Evolutionary conservation across 257 asterid genomes (phyloP).

Genomic region (Solanum ossicruentum): DNA sequence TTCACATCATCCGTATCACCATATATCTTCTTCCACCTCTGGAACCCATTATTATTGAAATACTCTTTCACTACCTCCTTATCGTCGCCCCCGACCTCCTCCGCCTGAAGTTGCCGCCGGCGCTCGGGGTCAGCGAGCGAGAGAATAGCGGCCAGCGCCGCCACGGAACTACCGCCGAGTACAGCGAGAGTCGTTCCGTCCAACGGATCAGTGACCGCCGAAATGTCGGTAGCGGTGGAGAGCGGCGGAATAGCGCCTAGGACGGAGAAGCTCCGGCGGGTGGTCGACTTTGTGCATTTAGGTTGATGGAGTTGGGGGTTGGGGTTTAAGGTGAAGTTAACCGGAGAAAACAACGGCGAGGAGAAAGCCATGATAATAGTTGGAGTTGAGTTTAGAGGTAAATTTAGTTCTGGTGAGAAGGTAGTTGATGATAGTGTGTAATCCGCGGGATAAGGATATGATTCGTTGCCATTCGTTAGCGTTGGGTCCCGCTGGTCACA

Average conservation of each 20-base stretch:
- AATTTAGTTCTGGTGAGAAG: slow-evolving; percentile 10
- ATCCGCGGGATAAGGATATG: slow-evolving; percentile 33
- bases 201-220: slow-evolving; percentile 26
- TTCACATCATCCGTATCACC: slow-evolving; percentile 80
- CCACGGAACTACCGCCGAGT: slow-evolving; percentile 54
- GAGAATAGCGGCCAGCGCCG: slow-evolving; percentile 67
- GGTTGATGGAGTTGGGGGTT: slow-evolving; percentile 3
- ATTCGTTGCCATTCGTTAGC: slow-evolving; percentile 17
- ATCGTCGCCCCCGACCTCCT: slow-evolving; percentile 91
- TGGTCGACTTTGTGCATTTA: slow-evolving; percentile 8
- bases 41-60: slow-evolving; percentile 85
- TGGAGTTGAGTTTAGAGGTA: neutral
- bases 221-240: slow-evolving; percentile 40
- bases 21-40: slow-evolving; percentile 84
- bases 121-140: slow-evolving; percentile 73
- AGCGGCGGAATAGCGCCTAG: slow-evolving; percentile 52
- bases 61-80: slow-evolving; percentile 91
- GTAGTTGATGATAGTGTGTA: slow-evolving; percentile 36
- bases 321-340: slow-evolving; percentile 25
- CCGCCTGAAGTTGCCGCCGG: slow-evolving; percentile 77
- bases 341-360: slow-evolving; percentile 29
- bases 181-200: slow-evolving; percentile 66
- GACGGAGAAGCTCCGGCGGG: slow-evolving; percentile 17
- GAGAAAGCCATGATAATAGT: slow-evolving; percentile 34
- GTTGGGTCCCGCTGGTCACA: slow-evolving; percentile 12